Evolutionary conservation across 768 basidiomycete genomes (phyloP).

Genomic region (Pilatotrama ljubarskyi): DNA sequence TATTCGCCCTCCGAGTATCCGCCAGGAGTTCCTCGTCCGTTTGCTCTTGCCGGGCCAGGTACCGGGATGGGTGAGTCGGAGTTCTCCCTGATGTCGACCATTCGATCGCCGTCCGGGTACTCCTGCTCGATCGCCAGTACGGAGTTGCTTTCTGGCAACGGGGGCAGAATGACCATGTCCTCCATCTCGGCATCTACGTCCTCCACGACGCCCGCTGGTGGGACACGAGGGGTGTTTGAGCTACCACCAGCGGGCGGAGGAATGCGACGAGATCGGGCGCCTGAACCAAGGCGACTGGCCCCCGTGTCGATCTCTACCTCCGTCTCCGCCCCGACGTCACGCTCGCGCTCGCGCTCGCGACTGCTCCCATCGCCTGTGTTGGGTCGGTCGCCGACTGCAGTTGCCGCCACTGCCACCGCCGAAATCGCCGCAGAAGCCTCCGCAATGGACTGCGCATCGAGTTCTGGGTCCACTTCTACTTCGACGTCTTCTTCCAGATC

Average conservation of each 20-base stretch:
- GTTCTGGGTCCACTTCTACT: conserved; percentile 45
- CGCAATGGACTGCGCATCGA: conserved; percentile 26
- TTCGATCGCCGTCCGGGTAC: conserved; percentile 14
- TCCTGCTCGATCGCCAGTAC: conserved; percentile 17
- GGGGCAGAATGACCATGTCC: conserved; percentile 23
- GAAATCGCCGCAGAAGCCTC: conserved; percentile 15
- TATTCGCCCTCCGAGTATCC: conserved; percentile 20
- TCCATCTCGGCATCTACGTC: conserved; percentile 31
- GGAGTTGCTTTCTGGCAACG: conserved; percentile 29
- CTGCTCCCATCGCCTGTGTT: conserved; percentile 24
- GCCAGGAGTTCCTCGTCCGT: conserved; percentile 10
- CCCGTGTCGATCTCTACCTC: conserved; percentile 33
- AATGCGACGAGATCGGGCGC: conserved; percentile 18
- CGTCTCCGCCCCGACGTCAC: conserved; percentile 33
- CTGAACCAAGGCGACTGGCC: conserved; percentile 20
- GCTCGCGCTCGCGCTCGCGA: conserved; percentile 22
- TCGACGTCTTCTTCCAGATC: conserved; percentile 97
- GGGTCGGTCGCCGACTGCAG: conserved; percentile 24
- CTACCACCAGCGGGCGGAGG: conserved; percentile 8
- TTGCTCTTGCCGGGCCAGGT: conserved; percentile 14
- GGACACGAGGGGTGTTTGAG: background rate
- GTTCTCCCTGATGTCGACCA: conserved; percentile 17
- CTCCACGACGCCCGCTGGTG: conserved; percentile 11
- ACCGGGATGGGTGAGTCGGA: conserved; percentile 24
- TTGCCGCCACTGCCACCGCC: conserved; percentile 15